A percentile compares a stretch with the other conserved stretches of the same genome.
Conservation (phyloP, 306 rosid genomes). For the Lathyrus aphaca region DNA sequence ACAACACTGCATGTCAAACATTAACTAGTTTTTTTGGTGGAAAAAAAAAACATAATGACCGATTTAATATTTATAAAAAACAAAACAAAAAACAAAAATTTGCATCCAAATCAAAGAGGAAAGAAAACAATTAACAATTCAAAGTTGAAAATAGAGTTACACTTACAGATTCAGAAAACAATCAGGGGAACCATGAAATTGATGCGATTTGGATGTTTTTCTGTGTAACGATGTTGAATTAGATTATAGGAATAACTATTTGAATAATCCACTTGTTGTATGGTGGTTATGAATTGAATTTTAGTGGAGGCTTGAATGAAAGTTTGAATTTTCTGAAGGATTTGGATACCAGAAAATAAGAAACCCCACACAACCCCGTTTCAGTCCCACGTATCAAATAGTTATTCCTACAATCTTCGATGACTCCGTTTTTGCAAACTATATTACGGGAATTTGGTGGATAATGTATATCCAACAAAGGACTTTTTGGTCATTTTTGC, state of each 20-base stretch:
- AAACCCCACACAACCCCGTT: constrained; percentile 3
- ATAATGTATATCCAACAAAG: constrained; percentile 16
- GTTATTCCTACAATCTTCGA: constrained; percentile 24
- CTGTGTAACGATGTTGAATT: no score
- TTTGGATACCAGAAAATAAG: constrained; percentile 38
- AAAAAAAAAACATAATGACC: constrained; percentile 1
- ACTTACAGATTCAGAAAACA: constrained; percentile 50
- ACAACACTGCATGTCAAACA: constrained; percentile 48
- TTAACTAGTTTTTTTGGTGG: neutral
- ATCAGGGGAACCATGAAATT: constrained; percentile 36
- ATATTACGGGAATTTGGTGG: constrained; percentile 36
- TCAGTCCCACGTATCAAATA: constrained; percentile 42
- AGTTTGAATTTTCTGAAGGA: constrained; percentile 37
- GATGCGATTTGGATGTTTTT: constrained; percentile 24
- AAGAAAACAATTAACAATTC: constrained; percentile 1
- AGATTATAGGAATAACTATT: neutral
- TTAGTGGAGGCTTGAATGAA: constrained; percentile 47
- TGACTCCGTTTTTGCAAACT: constrained; percentile 22
- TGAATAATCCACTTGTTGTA: constrained; percentile 33
- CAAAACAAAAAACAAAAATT: neutral
- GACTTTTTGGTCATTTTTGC: constrained; percentile 32
- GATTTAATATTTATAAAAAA: constrained; percentile 10
- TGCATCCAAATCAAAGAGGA: neutral
- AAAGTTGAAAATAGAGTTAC: constrained; percentile 22
- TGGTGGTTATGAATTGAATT: constrained; percentile 12